Conservation (phyloP, 169 alveolate species). For the Plasmodium knowlesi region DNA sequence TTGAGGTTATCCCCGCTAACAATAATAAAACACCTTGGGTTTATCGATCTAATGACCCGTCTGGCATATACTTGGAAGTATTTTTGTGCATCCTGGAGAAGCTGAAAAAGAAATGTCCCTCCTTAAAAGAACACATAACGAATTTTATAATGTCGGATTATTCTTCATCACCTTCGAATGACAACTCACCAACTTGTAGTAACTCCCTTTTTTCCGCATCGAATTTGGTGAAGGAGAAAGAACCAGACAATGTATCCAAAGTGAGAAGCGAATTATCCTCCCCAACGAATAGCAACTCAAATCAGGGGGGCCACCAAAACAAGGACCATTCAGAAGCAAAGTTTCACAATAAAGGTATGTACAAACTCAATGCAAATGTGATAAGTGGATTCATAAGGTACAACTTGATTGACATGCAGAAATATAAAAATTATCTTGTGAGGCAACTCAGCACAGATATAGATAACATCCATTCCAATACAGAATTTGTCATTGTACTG, state of each 20-base stretch:
- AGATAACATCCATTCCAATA: neutral
- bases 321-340: neutral
- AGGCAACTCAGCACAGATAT: slow-evolving; percentile 2
- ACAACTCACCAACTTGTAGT: neutral
- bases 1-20: slow-evolving; percentile 25
- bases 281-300: neutral
- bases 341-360: neutral
- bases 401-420: slow-evolving; percentile 41
- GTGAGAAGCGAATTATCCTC: slow-evolving; percentile 1
- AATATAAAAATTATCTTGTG: slow-evolving; percentile 44
- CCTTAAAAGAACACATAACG: slow-evolving; percentile 52
- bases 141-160: slow-evolving; percentile 5
- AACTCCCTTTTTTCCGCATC: neutral
- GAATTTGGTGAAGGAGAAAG: neutral
- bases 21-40: slow-evolving; percentile 6
- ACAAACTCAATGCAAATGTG: slow-evolving; percentile 49
- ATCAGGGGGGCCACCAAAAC: neutral
- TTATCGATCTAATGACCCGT: slow-evolving; percentile 8
- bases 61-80: slow-evolving; percentile 71
- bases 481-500: slow-evolving; percentile 20
- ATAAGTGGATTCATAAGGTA: slow-evolving; percentile 64
- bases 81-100: slow-evolving; percentile 75
- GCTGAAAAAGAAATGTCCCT: slow-evolving; percentile 59
- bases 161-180: neutral
- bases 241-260: neutral